Evolutionary conservation across 2,329 filamentous ascomycete genomes (phyloP), one percentile per base, ranked within the genome.

Genomic region (Microcyclospora pomicola): DNA sequence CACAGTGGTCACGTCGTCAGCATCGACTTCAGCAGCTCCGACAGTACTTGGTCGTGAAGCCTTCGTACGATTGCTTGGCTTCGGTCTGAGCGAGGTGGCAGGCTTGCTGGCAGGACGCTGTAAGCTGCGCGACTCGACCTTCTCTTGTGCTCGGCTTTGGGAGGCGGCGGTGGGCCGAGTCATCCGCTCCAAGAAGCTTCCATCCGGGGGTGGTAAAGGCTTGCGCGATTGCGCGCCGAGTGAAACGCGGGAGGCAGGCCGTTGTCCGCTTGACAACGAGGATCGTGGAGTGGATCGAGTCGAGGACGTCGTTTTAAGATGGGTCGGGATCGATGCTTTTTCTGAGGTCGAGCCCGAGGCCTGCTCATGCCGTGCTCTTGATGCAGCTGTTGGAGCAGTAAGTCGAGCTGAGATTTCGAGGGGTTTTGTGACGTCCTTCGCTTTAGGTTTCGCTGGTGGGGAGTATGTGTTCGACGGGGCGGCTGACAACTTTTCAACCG

Each of bases 181-280:
- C 81, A 87, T 85, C 37, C 82, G 73, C n/a, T 80, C 80, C 16
- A 87, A 62, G 59, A 87, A 87, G 11, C 75, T 61, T 46, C 82
- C 77, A 45, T 83, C 78, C 1, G 80, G 66, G 13, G 71, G 70
- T 24, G 19, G 19, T 24, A 24, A 7, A 24, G 19, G 19, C 19
- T 24, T 34, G 65, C 67, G 19, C 19, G 19, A 24, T 24, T 24
- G 19, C 7, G 19, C 19, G 19, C 19, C 19, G 19, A 24, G 19
- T 24, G 19, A 24, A 24, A 24, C 19, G 19, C 19, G 19, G 19
- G 30, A 70, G 27, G 62, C 62, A 9, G 65, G 54, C 46, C 72
- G 76, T 16, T 39, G 38, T 13, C 32, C 34, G 10, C 47, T 43
- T 10, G 44, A 39, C 15, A 64, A 42, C 2, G 63, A 65, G 5